Evolutionary conservation across 495 filamentous ascomycete genomes (phyloP).

Genomic region (Aeminium ludgeri): DNA sequence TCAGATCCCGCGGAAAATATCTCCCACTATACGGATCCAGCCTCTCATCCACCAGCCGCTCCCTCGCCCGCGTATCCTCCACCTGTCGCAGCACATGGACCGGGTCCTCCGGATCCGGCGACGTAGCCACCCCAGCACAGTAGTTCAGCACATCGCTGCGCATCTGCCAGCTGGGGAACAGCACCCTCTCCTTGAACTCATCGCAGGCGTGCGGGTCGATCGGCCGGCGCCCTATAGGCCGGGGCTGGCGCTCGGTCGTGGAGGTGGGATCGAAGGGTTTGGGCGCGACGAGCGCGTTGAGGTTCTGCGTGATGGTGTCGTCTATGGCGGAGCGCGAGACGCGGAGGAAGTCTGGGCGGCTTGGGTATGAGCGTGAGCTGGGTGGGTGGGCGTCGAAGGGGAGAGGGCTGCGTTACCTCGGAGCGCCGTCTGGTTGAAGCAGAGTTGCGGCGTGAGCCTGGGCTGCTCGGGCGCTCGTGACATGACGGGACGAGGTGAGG

Average conservation of each 20-base stretch:
- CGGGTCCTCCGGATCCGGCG: conserved; percentile 76
- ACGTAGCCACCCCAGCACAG: conserved; percentile 75
- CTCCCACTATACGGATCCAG: conserved; percentile 82
- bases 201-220: conserved; percentile 38
- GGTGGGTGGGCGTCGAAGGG: conserved; percentile 1
- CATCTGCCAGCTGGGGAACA: conserved; percentile 79
- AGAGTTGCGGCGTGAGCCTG: conserved; percentile 69
- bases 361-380: conserved; percentile 12
- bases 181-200: conserved; percentile 56
- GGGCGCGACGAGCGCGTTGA: conserved; percentile 79
- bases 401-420: conserved; percentile 42
- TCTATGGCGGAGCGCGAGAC: conserved; percentile 73
- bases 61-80: conserved; percentile 52
- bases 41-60: conserved; percentile 70
- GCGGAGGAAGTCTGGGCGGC: conserved; percentile 62
- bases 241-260: conserved; percentile 39
- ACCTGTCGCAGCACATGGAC: conserved; percentile 51
- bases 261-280: conserved; percentile 66
- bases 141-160: conserved; percentile 77
- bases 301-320: conserved; percentile 80
- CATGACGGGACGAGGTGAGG: conserved; percentile 31
- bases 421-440: conserved; percentile 71
- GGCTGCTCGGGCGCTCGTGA: conserved; percentile 42
- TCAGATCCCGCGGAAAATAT: conserved; percentile 66
- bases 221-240: conserved; percentile 9